phyloP scores from a whole-genome alignment of 140 eudicot species.

The Cichorium intybus region DNA sequence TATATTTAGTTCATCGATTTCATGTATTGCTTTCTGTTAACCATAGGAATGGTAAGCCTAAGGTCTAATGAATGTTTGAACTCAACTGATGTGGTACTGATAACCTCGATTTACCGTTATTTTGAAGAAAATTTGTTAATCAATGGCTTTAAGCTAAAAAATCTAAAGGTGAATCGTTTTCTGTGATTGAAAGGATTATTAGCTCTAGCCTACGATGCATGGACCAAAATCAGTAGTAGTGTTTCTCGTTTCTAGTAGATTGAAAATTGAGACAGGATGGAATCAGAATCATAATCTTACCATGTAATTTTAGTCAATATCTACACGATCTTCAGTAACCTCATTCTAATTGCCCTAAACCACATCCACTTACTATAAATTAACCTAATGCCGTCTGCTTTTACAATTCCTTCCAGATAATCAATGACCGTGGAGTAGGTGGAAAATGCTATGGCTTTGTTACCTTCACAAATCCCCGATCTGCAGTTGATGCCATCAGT shows the following conservation, averaged over 20 bases:
- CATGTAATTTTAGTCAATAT: neutral
- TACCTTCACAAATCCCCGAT: constrained; percentile 79
- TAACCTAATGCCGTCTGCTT: constrained; percentile 11
- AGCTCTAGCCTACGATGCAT: neutral
- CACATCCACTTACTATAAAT: neutral
- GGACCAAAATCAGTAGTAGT: neutral
- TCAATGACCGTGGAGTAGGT: constrained; percentile 68
- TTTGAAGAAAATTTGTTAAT: neutral
- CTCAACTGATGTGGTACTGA: neutral
- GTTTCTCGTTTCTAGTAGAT: neutral
- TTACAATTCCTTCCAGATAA: constrained; percentile 52
- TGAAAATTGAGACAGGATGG: neutral
- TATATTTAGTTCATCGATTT: neutral
- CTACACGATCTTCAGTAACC: neutral
- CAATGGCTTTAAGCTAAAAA: constrained; percentile 1
- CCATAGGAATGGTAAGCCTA: neutral
- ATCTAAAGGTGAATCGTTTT: neutral
- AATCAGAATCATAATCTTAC: neutral
- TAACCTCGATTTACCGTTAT: neutral
- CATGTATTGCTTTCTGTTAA: neutral
- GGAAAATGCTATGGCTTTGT: constrained; percentile 94
- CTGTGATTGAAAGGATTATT: neutral
- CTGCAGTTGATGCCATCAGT: constrained; percentile 76
- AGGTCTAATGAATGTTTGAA: neutral
- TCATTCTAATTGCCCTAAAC: neutral